Conservation (phyloP, 345 rosid genomes). For the Lepidium aucheri region DNA sequence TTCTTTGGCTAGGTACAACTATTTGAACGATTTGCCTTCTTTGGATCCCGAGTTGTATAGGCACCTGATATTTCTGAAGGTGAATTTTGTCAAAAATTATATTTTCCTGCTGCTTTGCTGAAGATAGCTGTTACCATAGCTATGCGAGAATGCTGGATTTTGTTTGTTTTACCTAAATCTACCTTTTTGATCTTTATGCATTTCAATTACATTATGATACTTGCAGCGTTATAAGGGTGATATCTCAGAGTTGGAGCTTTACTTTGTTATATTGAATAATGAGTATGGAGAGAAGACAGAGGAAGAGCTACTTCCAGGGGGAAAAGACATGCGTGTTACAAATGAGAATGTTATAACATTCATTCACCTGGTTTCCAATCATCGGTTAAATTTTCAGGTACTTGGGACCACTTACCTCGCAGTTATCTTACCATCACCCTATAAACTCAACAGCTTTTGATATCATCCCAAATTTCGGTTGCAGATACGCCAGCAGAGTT, state of each 20-base stretch:
- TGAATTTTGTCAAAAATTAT: conserved; percentile 20
- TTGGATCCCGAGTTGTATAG: conserved; percentile 94
- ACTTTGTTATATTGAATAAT: conserved; percentile 87
- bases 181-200: neutral
- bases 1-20: conserved; percentile 61
- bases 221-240: conserved; percentile 83
- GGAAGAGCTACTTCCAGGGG: conserved; percentile 89
- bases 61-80: conserved; percentile 96
- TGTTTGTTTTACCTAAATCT: neutral
- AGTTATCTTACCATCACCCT: neutral
- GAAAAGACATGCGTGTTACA: conserved; percentile 67
- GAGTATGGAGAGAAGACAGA: conserved; percentile 97
- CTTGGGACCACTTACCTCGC: neutral
- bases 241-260: conserved; percentile 75
- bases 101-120: conserved; percentile 8
- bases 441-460: neutral
- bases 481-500: conserved; percentile 95
- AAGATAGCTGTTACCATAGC: conserved; percentile 4
- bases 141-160: neutral
- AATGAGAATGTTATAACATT: conserved; percentile 88
- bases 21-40: conserved; percentile 93
- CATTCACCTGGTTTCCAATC: conserved; percentile 94
- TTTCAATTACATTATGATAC: neutral
- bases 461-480: neutral
- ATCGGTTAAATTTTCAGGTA: conserved; percentile 93